These are phyloP conservation scores for Biancaea sappan DNA, from an alignment of 306 rosid species.

Conservation along the genomic window DNA sequence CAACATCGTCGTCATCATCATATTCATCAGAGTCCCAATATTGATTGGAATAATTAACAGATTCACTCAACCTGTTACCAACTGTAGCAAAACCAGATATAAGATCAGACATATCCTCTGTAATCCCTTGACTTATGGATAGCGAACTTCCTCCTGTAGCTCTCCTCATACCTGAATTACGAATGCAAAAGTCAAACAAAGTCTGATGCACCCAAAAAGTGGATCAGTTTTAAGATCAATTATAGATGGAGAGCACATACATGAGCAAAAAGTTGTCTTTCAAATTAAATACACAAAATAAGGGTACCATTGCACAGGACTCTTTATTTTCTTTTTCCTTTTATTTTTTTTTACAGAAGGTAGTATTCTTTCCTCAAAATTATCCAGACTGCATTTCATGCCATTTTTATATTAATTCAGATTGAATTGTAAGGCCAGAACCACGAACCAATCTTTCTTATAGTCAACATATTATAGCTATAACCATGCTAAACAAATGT, in stretches of 20 bases:
- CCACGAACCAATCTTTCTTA: background rate
- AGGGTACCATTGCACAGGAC: background rate
- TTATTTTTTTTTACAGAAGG: too few species aligned
- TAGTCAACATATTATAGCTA: background rate
- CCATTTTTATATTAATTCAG: background rate
- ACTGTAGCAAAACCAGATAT: conserved; percentile 97
- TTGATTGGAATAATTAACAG: conserved; percentile 87
- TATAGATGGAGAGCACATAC: background rate
- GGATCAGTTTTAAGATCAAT: background rate
- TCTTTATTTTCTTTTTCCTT: background rate
- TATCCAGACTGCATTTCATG: too few species aligned
- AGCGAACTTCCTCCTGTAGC: conserved; percentile 85
- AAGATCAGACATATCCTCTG: conserved; percentile 93
- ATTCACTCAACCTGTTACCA: conserved; percentile 93
- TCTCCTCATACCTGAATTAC: conserved; percentile 76
- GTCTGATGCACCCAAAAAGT: background rate
- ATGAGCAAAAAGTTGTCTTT: background rate
- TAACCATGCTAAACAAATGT: background rate
- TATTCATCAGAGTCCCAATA: conserved; percentile 99
- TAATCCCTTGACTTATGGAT: conserved; percentile 93
- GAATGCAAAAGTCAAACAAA: conserved; percentile 24
- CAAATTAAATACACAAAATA: background rate
- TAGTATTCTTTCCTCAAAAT: too few species aligned
- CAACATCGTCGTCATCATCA: conserved; percentile 91
- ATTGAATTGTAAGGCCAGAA: background rate